Evolutionary conservation across 371 early-diverging fungal species (phyloP).

Genomic region (Dinochytrium kinnereticum): DNA sequence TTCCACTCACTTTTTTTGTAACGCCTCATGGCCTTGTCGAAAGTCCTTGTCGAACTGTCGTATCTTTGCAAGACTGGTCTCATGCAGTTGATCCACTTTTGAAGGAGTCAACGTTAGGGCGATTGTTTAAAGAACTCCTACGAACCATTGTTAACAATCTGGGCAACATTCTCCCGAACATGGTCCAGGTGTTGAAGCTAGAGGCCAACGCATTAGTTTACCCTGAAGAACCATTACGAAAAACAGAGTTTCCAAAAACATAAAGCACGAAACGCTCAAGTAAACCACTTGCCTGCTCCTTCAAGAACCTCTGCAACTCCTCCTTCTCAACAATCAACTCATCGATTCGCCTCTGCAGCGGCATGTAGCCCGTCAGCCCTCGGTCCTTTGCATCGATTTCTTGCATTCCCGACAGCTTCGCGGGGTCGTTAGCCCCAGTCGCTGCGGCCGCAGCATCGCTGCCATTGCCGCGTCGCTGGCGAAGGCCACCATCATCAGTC

Average conservation of each 20-base stretch:
- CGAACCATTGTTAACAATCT: neutral
- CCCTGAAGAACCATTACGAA: neutral
- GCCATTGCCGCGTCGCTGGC: too few species aligned
- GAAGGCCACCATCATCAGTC: slow-evolving; percentile 1
- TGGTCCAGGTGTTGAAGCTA: slow-evolving; percentile 11
- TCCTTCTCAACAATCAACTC: slow-evolving; percentile 15
- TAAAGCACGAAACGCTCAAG: neutral
- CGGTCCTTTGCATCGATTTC: neutral
- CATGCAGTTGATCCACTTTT: neutral
- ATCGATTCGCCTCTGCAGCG: slow-evolving; percentile 14
- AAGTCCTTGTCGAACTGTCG: neutral
- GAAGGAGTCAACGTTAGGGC: too few species aligned
- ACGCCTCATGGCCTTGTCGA: neutral
- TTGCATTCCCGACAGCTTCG: too few species aligned
- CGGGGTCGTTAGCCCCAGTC: neutral
- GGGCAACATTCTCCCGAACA: slow-evolving; percentile 1
- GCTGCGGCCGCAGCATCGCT: too few species aligned
- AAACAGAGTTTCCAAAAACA: neutral
- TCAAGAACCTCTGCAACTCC: slow-evolving; percentile 17
- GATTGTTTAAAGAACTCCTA: too few species aligned
- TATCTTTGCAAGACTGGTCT: neutral
- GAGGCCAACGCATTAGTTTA: neutral
- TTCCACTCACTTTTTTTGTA: neutral
- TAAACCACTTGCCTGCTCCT: slow-evolving; percentile 14
- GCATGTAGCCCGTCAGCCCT: neutral